Evolutionary conservation across 768 basidiomycete genomes (phyloP), one percentile per base, ranked within the genome.

Genomic region (Pleurotus eryngii): DNA sequence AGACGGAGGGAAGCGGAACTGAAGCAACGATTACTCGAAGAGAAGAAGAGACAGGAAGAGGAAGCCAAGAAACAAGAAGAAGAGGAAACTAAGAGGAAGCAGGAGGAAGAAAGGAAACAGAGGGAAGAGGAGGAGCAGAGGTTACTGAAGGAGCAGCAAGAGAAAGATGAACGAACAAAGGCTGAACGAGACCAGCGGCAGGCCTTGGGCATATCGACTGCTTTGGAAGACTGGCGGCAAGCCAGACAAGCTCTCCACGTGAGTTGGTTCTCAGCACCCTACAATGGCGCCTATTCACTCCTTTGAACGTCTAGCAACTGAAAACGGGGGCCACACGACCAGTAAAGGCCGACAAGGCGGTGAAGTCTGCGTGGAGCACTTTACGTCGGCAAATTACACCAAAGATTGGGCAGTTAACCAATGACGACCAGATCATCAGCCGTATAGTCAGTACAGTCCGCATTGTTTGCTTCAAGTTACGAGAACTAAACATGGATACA

Each of bases 331-430:
- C 82, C 22, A 82, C 92, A 76, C 80, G 76, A 49, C 64, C 70
- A 38, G 84, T 94, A 59, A 94, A 93, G 68, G 68, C 66, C 3
- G 69, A 86, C 63, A 75, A 79, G 47, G 68, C 69, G 4, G 65
- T 78, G 57, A 89, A 85, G 67, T 72, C 84, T 9, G 71, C 77
- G 24, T 92, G 89, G 85, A 83, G 78, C 51, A 79, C 78, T 50
- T 76, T 80, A 49, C 85, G 93, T 22, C 83, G 94, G 46, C 81
- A 86, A 64, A 91, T 96, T 49, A 92, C 85, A 3, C 90, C 91
- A 26, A 93, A 89, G 70, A 85, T 96, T 47, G 92, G 92, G 6
- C 93, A 95, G 68, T 70, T 96, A 22, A 94, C 91, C 4, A 87
- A 89, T 60, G 88, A 92, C 57, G 58, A 70, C 0, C 65, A 74